Percentiles rank a stretch among this genome's conserved stretches.
These are phyloP conservation scores for Yamadazyma atmosphaerica DNA, from an alignment of 1,139 yeast species.

Conservation along the genomic window DNA sequence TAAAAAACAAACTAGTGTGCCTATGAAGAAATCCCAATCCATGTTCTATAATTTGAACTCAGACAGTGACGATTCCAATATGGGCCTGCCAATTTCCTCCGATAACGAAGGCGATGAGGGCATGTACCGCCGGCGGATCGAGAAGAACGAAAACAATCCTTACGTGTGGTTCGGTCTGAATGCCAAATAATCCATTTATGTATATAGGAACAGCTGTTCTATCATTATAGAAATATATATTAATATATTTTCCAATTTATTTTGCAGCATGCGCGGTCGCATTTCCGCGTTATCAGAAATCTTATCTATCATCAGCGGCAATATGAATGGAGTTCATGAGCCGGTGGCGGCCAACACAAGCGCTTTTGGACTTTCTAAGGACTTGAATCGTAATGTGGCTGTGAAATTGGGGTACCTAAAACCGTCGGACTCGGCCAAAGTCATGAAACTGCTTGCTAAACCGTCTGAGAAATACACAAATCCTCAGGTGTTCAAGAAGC, in stretches of 20 bases:
- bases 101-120: slow-evolving; percentile 20
- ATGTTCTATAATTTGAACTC: slow-evolving; percentile 37
- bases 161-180: slow-evolving; percentile 44
- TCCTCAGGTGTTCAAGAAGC: slow-evolving; percentile 51
- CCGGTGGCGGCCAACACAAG: slow-evolving; percentile 33
- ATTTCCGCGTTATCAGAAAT: not conserved
- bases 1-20: slow-evolving; percentile 4
- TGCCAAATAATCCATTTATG: slow-evolving; percentile 1
- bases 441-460: slow-evolving; percentile 35
- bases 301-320: not conserved
- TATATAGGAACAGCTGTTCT: not conserved
- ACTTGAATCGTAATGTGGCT: slow-evolving; percentile 54
- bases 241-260: not conserved
- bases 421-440: slow-evolving; percentile 20
- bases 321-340: slow-evolving; percentile 1
- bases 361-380: slow-evolving; percentile 77
- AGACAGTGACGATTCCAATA: slow-evolving; percentile 16
- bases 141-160: slow-evolving; percentile 9
- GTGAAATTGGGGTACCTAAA: slow-evolving; percentile 39
- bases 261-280: not conserved
- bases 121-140: too few species aligned
- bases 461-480: slow-evolving; percentile 56
- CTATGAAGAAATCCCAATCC: slow-evolving; percentile 19
- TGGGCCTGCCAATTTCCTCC: slow-evolving; percentile 16
- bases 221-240: not conserved